Percentiles rank a stretch among this genome's conserved stretches.
Conservation (phyloP, 208 protist genomes). For the Herpetomonas tarakana region DNA sequence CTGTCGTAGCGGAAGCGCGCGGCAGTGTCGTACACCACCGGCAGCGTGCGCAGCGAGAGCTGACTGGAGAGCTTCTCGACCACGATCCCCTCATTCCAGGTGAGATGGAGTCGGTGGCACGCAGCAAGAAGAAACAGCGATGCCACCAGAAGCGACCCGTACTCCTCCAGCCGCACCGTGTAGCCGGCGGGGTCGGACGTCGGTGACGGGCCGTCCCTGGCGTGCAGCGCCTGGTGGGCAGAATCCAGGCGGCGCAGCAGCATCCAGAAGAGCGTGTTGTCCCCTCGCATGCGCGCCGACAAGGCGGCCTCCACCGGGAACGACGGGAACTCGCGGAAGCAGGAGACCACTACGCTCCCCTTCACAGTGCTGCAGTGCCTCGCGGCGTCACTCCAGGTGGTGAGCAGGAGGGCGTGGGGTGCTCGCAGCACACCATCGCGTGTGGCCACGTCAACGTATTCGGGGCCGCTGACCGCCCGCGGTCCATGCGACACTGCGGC, state of each 20-base stretch:
- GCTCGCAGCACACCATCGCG: background rate
- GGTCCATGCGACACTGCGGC: no score
- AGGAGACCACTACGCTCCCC: background rate
- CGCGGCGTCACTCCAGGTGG: background rate
- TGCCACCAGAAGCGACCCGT: background rate
- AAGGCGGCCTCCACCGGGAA: constrained; percentile 23
- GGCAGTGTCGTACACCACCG: background rate
- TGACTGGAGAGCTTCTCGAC: background rate
- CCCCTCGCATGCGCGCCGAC: constrained; percentile 11
- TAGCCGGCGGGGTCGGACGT: background rate
- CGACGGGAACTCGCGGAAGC: background rate
- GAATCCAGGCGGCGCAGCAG: constrained; percentile 12
- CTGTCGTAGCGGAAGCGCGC: background rate
- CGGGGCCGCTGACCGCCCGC: no score
- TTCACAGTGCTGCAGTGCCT: background rate
- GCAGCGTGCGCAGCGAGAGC: background rate
- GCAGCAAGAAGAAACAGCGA: background rate
- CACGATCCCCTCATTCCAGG: background rate
- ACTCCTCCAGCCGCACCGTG: background rate
- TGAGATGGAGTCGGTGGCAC: background rate
- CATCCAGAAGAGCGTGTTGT: constrained; percentile 19
- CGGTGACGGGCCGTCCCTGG: background rate
- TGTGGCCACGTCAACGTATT: background rate
- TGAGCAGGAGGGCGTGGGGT: background rate
- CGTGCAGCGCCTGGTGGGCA: constrained; percentile 17